Conservation (phyloP, 1,139 yeast species). For the Lodderomyces parapsilosis region DNA sequence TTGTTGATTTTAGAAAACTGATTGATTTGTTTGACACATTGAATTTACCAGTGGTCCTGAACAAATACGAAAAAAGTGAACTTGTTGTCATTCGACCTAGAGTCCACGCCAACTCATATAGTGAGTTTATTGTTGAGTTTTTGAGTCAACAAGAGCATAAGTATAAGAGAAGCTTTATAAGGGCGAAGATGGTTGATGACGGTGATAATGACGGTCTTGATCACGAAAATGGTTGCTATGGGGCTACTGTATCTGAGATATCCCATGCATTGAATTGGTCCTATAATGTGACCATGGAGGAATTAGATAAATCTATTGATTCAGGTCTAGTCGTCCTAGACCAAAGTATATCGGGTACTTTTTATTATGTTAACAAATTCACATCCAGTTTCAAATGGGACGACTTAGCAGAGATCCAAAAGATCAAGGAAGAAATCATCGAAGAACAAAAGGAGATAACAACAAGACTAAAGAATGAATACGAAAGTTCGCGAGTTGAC, state of each 20-base stretch:
- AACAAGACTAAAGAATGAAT: constrained; percentile 15
- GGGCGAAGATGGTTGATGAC: constrained; percentile 19
- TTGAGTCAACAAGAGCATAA: constrained; percentile 24
- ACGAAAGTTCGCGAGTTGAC: constrained; percentile 13
- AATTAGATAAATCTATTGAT: constrained; percentile 58
- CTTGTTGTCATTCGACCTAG: constrained; percentile 31
- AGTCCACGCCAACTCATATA: constrained; percentile 19
- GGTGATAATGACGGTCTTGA: constrained; percentile 25
- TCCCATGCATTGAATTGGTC: constrained; percentile 57
- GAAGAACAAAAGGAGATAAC: constrained; percentile 23
- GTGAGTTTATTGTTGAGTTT: constrained; percentile 25
- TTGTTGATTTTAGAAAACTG: constrained; percentile 33
- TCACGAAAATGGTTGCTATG: constrained; percentile 24
- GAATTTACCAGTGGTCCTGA: constrained; percentile 32
- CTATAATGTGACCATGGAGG: constrained; percentile 65
- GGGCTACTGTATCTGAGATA: constrained; percentile 38
- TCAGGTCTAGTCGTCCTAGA: constrained; percentile 64
- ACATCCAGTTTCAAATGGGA: constrained; percentile 13
- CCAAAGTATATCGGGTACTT: constrained; percentile 60
- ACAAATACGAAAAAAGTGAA: constrained; percentile 36
- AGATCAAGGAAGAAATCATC: constrained; percentile 18
- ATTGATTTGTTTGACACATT: constrained; percentile 30
- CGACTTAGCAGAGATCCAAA: constrained; percentile 12
- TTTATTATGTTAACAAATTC: constrained; percentile 38
- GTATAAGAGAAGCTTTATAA: constrained; percentile 27